phyloP scores from a whole-genome alignment of 2,329 filamentous ascomycete species.

The Calonectria leucothoes region DNA sequence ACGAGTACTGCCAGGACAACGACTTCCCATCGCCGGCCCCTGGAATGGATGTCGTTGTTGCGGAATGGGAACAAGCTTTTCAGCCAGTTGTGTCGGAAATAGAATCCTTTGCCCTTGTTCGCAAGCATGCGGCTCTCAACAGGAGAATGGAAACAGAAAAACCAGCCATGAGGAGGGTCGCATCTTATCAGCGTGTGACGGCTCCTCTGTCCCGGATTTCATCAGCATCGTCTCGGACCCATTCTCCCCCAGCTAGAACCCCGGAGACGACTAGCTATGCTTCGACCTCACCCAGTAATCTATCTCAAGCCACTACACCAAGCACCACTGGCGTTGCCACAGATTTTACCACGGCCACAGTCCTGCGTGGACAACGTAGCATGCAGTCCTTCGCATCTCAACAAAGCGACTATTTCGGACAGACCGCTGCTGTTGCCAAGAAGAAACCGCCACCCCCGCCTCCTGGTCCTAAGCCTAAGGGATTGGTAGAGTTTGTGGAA shows the following conservation, averaged over 20 bases:
- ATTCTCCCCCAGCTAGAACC: neutral
- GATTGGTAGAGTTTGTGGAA: conserved; percentile 19
- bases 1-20: conserved; percentile 25
- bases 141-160: neutral
- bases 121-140: conserved; percentile 6
- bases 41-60: conserved; percentile 16
- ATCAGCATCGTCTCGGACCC: conserved; percentile 9
- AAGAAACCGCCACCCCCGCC: conserved; percentile 25
- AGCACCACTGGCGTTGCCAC: conserved; percentile 15
- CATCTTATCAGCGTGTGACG: neutral
- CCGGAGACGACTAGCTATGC: neutral
- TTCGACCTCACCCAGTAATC: neutral
- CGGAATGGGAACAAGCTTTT: conserved; percentile 21
- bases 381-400: conserved; percentile 1
- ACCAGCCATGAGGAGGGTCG: neutral
- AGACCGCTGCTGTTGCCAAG: conserved; percentile 16
- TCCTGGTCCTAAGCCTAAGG: conserved; percentile 20
- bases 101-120: conserved; percentile 16
- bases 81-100: conserved; percentile 9
- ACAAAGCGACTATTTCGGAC: conserved; percentile 13
- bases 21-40: conserved; percentile 23
- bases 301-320: conserved; percentile 3
- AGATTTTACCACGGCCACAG: conserved; percentile 24
- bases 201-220: conserved; percentile 16
- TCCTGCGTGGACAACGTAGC: conserved; percentile 17